These are phyloP conservation scores for Diaporthe aspalathi DNA, from an alignment of 2,329 filamentous ascomycete species.

Conservation along the genomic window DNA sequence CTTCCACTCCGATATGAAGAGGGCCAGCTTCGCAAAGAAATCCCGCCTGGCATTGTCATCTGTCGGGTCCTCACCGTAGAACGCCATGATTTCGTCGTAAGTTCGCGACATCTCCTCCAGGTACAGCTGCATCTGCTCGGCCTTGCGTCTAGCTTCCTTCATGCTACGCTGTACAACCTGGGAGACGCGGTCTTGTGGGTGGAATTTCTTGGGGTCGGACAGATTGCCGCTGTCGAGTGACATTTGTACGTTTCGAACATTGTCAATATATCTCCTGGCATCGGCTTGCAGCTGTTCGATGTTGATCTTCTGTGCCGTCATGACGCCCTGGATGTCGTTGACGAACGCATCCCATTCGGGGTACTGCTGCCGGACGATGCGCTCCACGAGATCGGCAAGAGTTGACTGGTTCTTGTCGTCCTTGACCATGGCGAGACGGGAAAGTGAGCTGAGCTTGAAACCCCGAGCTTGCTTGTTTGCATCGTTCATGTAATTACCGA, in stretches of 20 bases:
- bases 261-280: conserved; percentile 92
- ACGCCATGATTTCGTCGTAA: conserved; percentile 95
- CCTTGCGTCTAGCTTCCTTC: conserved; percentile 96
- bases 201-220: conserved; percentile 97
- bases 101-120: conserved; percentile 91
- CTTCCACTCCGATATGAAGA: conserved; percentile 95
- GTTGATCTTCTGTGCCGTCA: conserved; percentile 88
- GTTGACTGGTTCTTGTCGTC: conserved; percentile 99
- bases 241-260: conserved; percentile 91
- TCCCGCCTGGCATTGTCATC: conserved; percentile 95
- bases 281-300: conserved; percentile 91
- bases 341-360: conserved; percentile 93
- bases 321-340: conserved; percentile 84
- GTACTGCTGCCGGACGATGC: conserved; percentile 96
- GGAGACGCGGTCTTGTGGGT: conserved; percentile 93
- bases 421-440: conserved; percentile 95
- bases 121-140: conserved; percentile 94
- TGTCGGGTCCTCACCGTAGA: conserved; percentile 92
- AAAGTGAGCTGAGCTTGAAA: conserved; percentile 96
- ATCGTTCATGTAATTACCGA: conserved; percentile 99
- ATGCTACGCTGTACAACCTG: conserved; percentile 92
- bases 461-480: conserved; percentile 97
- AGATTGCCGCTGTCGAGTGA: conserved; percentile 94
- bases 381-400: conserved; percentile 93
- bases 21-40: conserved; percentile 93